Percentiles rank a stretch among this genome's conserved stretches.
These are phyloP conservation scores for Crepidotus variabilis DNA, from an alignment of 768 basidiomycete species.

Conservation along the genomic window DNA sequence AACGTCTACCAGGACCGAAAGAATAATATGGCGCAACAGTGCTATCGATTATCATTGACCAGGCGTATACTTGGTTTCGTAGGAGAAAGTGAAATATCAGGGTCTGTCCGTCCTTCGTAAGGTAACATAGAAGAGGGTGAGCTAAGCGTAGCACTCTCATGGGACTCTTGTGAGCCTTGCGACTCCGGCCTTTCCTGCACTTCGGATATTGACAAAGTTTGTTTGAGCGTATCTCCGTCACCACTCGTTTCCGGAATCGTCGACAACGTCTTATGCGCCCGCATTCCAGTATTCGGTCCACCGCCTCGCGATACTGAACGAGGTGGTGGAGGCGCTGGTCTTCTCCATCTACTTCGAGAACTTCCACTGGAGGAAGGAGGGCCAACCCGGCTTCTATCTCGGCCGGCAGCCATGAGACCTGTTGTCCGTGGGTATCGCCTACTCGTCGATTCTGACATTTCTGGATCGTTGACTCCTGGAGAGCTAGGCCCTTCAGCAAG, in stretches of 20 bases:
- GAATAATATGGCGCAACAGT: background rate
- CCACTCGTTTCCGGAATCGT: constrained; percentile 6
- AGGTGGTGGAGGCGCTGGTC: background rate
- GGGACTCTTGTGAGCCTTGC: background rate
- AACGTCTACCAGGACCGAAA: background rate
- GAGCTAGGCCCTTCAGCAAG: background rate
- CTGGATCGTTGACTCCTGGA: background rate
- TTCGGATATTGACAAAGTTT: background rate
- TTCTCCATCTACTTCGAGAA: background rate
- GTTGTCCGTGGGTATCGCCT: constrained; percentile 2
- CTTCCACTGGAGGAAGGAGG: background rate
- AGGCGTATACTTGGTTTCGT: background rate
- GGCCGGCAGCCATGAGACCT: background rate
- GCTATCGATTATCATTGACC: background rate
- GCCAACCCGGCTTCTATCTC: background rate
- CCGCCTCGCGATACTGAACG: background rate
- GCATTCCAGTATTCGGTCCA: background rate
- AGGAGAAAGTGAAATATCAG: background rate
- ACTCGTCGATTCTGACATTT: background rate
- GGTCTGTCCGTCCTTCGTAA: background rate
- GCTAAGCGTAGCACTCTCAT: background rate
- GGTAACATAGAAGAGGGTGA: background rate
- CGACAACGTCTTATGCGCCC: constrained; percentile 1
- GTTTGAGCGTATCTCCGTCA: constrained; percentile 1
- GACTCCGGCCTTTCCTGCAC: background rate